Percentiles rank a stretch among this genome's conserved stretches.
Conservation (phyloP, 2,329 filamentous ascomycete species). For the Canariomyces notabilis region DNA sequence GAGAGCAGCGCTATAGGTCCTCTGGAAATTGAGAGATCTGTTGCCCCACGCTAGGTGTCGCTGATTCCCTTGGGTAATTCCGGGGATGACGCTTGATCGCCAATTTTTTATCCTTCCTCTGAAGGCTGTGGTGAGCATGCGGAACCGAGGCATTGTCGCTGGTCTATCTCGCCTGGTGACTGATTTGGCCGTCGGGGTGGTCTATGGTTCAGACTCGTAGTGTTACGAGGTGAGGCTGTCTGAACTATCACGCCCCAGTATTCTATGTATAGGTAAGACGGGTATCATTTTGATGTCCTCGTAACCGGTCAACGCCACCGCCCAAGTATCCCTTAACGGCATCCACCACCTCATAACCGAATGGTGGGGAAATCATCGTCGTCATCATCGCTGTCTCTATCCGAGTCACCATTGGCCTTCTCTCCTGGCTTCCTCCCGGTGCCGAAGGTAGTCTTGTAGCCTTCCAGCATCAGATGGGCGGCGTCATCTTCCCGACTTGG, state of each 20-base stretch:
- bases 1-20: constrained; percentile 51
- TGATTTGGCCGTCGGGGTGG: neutral
- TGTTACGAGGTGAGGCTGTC: constrained; percentile 4
- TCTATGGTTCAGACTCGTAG: neutral
- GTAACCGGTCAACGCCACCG: too few species aligned
- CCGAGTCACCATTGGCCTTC: neutral
- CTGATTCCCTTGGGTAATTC: constrained; percentile 59
- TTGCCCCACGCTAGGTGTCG: constrained; percentile 77
- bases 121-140: neutral
- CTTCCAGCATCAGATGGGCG: constrained; percentile 45
- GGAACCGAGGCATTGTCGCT: neutral
- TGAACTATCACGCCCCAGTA: neutral
- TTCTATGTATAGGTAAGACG: constrained; percentile 3
- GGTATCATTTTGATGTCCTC: constrained; percentile 14
- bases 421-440: constrained; percentile 19
- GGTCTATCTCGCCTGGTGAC: neutral
- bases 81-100: constrained; percentile 88
- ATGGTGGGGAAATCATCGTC: constrained; percentile 17
- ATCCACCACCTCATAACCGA: constrained; percentile 8
- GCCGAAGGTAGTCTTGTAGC: constrained; percentile 42
- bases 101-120: constrained; percentile 48
- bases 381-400: constrained; percentile 16
- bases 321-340: too few species aligned
- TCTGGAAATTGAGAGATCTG: constrained; percentile 45
- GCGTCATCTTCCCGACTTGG: constrained; percentile 34